These are phyloP conservation scores for Saccharomycopsis sp. DNA, from an alignment of 805 yeast genomes.

Conservation along the genomic window DNA sequence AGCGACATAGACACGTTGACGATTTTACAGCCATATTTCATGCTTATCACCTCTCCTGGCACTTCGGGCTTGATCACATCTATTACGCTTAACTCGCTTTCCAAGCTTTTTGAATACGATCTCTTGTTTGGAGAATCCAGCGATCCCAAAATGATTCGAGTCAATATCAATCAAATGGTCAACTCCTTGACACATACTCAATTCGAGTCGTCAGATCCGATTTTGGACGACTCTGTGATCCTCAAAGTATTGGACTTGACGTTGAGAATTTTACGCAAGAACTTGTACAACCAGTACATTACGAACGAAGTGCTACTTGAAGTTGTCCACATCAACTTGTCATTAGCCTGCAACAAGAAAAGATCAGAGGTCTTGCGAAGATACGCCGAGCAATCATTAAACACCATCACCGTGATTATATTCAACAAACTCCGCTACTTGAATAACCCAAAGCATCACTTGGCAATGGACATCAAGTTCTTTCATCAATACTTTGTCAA, in stretches of 20 bases:
- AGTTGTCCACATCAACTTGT: conserved; percentile 82
- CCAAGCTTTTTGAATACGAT: conserved; percentile 62
- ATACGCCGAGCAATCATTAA: conserved; percentile 79
- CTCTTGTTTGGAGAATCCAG: conserved; percentile 34
- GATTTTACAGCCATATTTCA: conserved; percentile 75
- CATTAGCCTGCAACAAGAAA: conserved; percentile 85
- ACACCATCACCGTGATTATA: conserved; percentile 56
- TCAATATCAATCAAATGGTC: conserved; percentile 31
- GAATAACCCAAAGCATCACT: conserved; percentile 38
- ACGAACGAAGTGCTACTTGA: conserved; percentile 81
- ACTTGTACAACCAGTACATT: conserved; percentile 44
- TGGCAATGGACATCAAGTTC: conserved; percentile 46
- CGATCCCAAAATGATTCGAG: too few species aligned
- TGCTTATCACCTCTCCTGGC: conserved; percentile 72
- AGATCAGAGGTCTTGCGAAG: conserved; percentile 82
- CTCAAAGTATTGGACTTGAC: conserved; percentile 72
- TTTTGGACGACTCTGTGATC: conserved; percentile 84
- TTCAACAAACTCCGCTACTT: conserved; percentile 51
- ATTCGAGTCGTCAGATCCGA: conserved; percentile 90
- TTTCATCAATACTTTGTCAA: conserved; percentile 60
- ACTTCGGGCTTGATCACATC: conserved; percentile 84
- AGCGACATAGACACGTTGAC: conserved; percentile 60
- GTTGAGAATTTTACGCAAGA: conserved; percentile 46
- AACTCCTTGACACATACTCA: conserved; percentile 82
- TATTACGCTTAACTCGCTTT: conserved; percentile 65